These are phyloP conservation scores for Thamnidium elegans DNA, from an alignment of 192 early-diverging fungal species.

Conservation along the genomic window DNA sequence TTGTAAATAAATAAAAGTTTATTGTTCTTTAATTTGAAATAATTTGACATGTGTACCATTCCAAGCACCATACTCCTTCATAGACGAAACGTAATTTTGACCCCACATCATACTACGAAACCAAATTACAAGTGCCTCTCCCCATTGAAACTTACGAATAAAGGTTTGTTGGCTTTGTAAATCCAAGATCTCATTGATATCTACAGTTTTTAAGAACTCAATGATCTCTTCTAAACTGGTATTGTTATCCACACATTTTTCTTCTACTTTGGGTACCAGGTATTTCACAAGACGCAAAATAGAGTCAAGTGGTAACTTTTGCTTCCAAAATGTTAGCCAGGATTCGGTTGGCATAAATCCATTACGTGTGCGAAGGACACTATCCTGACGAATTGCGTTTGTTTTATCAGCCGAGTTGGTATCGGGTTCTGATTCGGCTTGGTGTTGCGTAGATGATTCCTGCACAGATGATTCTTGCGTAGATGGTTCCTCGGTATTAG, in stretches of 20 bases:
- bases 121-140: constrained; percentile 66
- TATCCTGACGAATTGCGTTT: no score
- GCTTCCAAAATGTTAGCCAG: constrained; percentile 72
- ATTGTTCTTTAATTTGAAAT: constrained; percentile 47
- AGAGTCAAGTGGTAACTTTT: constrained; percentile 66
- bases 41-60: constrained; percentile 60
- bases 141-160: constrained; percentile 59
- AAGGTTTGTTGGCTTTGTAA: neutral
- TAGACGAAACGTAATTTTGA: constrained; percentile 58
- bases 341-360: constrained; percentile 66
- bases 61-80: constrained; percentile 60
- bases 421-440: no score
- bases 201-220: constrained; percentile 44
- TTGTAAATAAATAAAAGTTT: no score
- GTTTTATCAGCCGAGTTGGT: no score
- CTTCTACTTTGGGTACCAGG: constrained; percentile 68
- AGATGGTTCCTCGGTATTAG: no score
- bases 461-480: no score
- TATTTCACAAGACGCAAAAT: constrained; percentile 62
- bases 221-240: constrained; percentile 61
- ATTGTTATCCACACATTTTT: constrained; percentile 49
- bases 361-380: constrained; percentile 37
- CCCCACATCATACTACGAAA: constrained; percentile 71
- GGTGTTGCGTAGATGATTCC: no score
- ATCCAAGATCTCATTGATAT: constrained; percentile 43